Percentiles rank a stretch among this genome's conserved stretches.
phyloP scores from a whole-genome alignment of 202 grass and related monocot species.

The Elaeis oleifera region DNA sequence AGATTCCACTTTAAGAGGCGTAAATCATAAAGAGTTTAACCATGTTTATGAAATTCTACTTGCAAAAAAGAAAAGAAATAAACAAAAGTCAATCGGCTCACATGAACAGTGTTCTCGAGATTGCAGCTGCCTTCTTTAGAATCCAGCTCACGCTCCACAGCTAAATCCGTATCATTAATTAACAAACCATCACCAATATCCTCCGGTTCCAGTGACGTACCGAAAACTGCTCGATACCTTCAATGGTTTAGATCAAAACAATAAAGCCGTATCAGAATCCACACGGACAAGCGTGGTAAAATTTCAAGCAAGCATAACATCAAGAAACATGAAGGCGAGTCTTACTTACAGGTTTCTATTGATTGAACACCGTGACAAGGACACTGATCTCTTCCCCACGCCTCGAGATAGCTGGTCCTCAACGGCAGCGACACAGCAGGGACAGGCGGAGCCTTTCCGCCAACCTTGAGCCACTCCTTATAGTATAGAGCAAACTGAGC shows the following conservation, averaged over 20 bases:
- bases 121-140: conserved; percentile 38
- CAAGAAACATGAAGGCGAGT: background rate
- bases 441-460: conserved; percentile 36
- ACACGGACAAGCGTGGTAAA: background rate
- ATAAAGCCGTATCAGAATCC: too few species aligned
- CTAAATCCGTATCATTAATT: conserved; percentile 29
- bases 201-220: conserved; percentile 38
- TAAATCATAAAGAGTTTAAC: conserved; percentile 1
- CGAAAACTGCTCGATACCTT: conserved; percentile 90
- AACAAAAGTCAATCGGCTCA: conserved; percentile 37
- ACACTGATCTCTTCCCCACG: conserved; percentile 34
- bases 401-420: conserved; percentile 18
- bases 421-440: conserved; percentile 70
- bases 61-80: too few species aligned
- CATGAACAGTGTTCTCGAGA: conserved; percentile 50
- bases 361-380: conserved; percentile 48
- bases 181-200: conserved; percentile 32
- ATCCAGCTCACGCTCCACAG: conserved; percentile 27
- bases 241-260: background rate
- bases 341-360: conserved; percentile 69
- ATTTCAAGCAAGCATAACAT: background rate
- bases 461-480: conserved; percentile 85
- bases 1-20: background rate
- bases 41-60: background rate
- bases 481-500: conserved; percentile 76